Base-by-base conservation (phyloP, 768 basidiomycete genomes). In the Asterophora parasitica region DNA sequence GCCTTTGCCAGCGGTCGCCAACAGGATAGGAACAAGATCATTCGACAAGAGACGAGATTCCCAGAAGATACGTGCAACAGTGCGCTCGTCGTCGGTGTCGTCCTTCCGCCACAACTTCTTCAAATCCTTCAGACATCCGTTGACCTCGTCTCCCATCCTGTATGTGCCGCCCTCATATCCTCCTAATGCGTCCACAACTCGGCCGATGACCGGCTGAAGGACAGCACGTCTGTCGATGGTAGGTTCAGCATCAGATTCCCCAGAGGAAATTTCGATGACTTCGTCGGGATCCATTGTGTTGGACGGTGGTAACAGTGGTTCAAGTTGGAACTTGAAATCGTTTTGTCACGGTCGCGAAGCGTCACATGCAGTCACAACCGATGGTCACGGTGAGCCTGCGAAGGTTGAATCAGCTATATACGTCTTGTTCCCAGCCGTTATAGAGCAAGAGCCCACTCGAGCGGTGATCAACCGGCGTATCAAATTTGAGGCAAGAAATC, bases 71-170 rank as follows among this genome's bases (percentile, higher is more conserved):
- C 93, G 83, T 3, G 95, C 92, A 1, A 97, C 88, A 0, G 93
- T 97, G 13, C 96, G 81, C 62, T 94, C 93, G 62, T 98, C 95
- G 65, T 99, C 96, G 0, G 85, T 85, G 59, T 98, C 96, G 65
- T 99, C 96, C 65, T 91, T 88, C 43, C 94, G 71, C 96, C 95
- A 98, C 41, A 95, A 77, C 57, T 84, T 89, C 70, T 98, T 98
- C 51, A 99, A 74, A 64, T 98, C 96, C 58, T 90, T 89, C 56
- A 99, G 65, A 65, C 92, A 95, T 2, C 87, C 87, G 50, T 72
- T 70, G n/a, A 76, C 82, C 52, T 89, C 82, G 70, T 92, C 90
- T 35, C 90, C 90, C 59, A 91, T 78, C 35, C 82, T 72, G 65
- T 92, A 92, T 4, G 60, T 65, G 16, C 73, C 77, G 13, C 64